Evolutionary conservation across 208 protist genomes (phyloP), one percentile per base, ranked within the genome.

Genomic region (Tritrichomonas musculus): DNA sequence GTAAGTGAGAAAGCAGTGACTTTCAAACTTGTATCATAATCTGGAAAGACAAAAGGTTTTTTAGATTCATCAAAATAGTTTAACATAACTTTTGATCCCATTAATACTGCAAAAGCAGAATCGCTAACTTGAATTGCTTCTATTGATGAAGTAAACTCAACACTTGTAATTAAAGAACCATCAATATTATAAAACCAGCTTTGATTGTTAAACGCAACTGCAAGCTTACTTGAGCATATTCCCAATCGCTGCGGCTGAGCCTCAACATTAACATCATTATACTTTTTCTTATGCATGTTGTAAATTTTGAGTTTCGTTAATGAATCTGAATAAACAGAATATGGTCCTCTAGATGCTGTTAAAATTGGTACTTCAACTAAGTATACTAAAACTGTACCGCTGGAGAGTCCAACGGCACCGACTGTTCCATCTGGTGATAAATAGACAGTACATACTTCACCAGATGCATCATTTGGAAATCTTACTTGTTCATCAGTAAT

Each of bases 321-420:
- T 39, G 77, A 60, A 14, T 88, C 41, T 39, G 41, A 53, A 36
- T 57, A 88, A 39, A 88, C 77, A 27, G 41, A 53, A 17, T 57
- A 39, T 39, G 41, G 44, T 33, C 77, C 41, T 20, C 41, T 88
- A 0, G 77, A 57, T 20, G 77, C 77, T 27, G 41, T 88, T 4
- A 88, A 39, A 88, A 88, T 88, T n/a, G 77, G 77, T 27, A 88
- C 77, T 88, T 88, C 77, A 27, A 88, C 77, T 53, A 88, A 57
- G 17, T 88, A 88, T 57, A 88, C 47, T 27, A 88, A 36, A 57
- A 88, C 77, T 53, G 44, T 33, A 13, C 77, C 77, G 39, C 39
- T 27, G 44, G 27, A 4, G 33, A 49, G 53, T 13, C 41, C 39
- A 88, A 88, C 77, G 39, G 77, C 41, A 39, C 77, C 77, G 5